phyloP scores from a whole-genome alignment of 1,139 yeast species.

The Geotrichum histeridarum region DNA sequence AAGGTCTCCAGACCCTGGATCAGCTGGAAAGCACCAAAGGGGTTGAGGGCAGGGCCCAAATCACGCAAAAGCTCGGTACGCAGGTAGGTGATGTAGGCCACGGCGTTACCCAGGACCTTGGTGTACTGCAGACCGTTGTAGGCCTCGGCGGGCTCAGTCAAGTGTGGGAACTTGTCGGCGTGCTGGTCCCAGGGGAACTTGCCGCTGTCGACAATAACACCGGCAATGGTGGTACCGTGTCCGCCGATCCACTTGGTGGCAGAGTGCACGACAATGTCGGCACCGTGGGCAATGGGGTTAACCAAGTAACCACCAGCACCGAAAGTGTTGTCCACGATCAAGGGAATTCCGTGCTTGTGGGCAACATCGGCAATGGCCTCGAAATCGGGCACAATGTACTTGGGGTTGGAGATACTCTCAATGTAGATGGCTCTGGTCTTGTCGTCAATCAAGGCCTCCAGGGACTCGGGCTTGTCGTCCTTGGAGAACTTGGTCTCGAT shows the following conservation, averaged over 20 bases:
- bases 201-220: conserved; percentile 84
- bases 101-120: conserved; percentile 67
- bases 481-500: conserved; percentile 78
- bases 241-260: conserved; percentile 99
- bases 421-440: conserved; percentile 85
- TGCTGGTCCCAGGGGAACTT: conserved; percentile 85
- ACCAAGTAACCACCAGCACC: conserved; percentile 94
- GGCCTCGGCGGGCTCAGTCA: conserved; percentile 84
- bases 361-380: conserved; percentile 71
- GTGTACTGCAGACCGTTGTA: conserved; percentile 83
- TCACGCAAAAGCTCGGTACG: conserved; percentile 88
- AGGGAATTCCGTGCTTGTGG: conserved; percentile 82
- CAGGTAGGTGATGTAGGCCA: conserved; percentile 73
- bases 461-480: conserved; percentile 67
- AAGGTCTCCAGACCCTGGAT: conserved; percentile 91
- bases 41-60: conserved; percentile 83
- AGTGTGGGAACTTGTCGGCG: conserved; percentile 83
- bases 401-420: conserved; percentile 92
- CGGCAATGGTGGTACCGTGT: conserved; percentile 93
- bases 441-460: conserved; percentile 66
- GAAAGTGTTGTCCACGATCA: conserved; percentile 93
- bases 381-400: conserved; percentile 87
- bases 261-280: conserved; percentile 78
- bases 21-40: conserved; percentile 80
- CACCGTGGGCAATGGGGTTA: conserved; percentile 84